A percentile compares a stretch with the other conserved stretches of the same genome.
Conservation (phyloP, 352 stramenopile genomes). For the Phytophthora pisi region DNA sequence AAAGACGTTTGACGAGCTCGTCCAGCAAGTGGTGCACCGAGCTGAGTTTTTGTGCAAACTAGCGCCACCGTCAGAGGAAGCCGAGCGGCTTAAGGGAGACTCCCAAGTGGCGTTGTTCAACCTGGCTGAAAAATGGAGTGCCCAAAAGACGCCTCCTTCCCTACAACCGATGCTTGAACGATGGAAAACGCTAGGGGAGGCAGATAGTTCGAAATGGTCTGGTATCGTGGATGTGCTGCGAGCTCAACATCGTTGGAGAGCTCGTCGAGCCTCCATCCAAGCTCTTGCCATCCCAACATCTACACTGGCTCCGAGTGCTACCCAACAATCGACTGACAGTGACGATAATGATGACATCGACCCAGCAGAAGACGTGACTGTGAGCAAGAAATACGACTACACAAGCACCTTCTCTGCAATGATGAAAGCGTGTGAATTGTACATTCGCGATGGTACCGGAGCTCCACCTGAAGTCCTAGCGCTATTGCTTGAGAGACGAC, state of each 20-base stretch:
- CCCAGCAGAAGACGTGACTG: constrained; percentile 21
- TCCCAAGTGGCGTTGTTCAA: constrained; percentile 82
- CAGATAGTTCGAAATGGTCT: constrained; percentile 86
- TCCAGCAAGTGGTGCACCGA: constrained; percentile 69
- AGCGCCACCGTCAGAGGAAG: constrained; percentile 75
- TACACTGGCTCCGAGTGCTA: neutral
- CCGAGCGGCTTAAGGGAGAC: constrained; percentile 61
- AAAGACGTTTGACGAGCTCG: constrained; percentile 69
- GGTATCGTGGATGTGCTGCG: constrained; percentile 84
- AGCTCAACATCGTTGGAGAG: constrained; percentile 69
- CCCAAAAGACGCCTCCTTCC: constrained; percentile 80
- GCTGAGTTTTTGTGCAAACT: constrained; percentile 80
- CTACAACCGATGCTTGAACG: constrained; percentile 88
- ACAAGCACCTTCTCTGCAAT: constrained; percentile 76
- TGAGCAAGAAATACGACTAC: constrained; percentile 52
- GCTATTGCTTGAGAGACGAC: constrained; percentile 72
- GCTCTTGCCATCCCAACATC: constrained; percentile 5
- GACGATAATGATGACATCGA: constrained; percentile 23
- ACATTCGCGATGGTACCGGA: constrained; percentile 83
- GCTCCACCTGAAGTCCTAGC: constrained; percentile 80
- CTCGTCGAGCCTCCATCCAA: constrained; percentile 58
- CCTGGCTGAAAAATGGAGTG: constrained; percentile 86
- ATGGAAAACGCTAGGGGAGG: constrained; percentile 78
- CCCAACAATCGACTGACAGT: constrained; percentile 6
- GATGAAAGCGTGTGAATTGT: constrained; percentile 87